These are phyloP conservation scores for Silene conica DNA, from an alignment of 148 eudicot species.

Conservation along the genomic window DNA sequence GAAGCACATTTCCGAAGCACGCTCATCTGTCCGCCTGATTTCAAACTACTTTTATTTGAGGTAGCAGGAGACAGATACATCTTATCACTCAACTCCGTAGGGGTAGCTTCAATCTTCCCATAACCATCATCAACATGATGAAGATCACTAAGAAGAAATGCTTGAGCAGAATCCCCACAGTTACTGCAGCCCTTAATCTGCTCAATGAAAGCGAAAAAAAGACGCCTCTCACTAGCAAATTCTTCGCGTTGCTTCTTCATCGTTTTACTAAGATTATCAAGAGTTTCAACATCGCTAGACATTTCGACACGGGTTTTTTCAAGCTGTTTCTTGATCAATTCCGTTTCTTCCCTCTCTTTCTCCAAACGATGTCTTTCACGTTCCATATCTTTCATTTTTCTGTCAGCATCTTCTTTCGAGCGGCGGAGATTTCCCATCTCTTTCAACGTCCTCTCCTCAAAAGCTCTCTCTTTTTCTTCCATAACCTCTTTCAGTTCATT, in stretches of 20 bases:
- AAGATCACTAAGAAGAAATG: constrained; percentile 43
- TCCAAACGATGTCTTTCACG: constrained; percentile 40
- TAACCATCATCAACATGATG: constrained; percentile 18
- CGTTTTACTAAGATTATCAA: constrained; percentile 59
- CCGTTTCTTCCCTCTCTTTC: constrained; percentile 55
- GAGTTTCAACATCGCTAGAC: constrained; percentile 63
- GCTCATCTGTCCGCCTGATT: constrained; percentile 47
- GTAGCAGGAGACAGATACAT: constrained; percentile 23
- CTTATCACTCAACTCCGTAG: constrained; percentile 21
- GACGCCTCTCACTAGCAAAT: constrained; percentile 48
- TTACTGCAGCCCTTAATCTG: constrained; percentile 51
- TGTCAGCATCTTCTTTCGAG: constrained; percentile 45
- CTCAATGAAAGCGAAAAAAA: constrained; percentile 51
- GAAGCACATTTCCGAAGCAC: constrained; percentile 67
- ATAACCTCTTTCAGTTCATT: constrained; percentile 49
- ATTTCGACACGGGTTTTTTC: constrained; percentile 64
- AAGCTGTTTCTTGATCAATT: constrained; percentile 49
- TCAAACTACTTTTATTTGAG: constrained; percentile 30
- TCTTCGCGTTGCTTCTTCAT: constrained; percentile 59
- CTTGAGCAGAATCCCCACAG: constrained; percentile 53
- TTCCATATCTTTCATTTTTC: constrained; percentile 50
- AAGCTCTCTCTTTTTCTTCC: constrained; percentile 51
- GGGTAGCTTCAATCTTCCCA: constrained; percentile 20
- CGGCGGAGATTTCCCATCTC: constrained; percentile 38
- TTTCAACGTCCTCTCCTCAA: constrained; percentile 49